Conservation (phyloP, 2,329 filamentous ascomycete genomes). For the Penicillium psychrosexuale region DNA sequence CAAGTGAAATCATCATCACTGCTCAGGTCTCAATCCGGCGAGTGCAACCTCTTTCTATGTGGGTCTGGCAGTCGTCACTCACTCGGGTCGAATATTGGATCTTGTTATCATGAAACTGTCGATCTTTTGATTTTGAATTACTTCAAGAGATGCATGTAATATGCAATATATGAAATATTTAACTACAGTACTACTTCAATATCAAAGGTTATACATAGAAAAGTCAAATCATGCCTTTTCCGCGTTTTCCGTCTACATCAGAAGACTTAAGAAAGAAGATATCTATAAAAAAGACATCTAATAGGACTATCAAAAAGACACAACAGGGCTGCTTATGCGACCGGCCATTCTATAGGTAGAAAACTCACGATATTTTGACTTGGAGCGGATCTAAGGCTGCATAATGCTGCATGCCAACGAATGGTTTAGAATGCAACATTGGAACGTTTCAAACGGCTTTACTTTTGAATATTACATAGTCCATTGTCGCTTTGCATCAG, state of each 20-base stretch:
- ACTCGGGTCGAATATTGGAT: background rate
- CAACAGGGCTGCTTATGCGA: too few species aligned
- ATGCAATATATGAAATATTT: background rate
- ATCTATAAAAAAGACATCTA: too few species aligned
- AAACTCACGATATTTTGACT: background rate
- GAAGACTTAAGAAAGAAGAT: too few species aligned
- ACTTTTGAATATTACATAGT: background rate
- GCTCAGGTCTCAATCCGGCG: background rate
- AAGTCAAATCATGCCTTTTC: too few species aligned
- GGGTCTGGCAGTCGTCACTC: constrained; percentile 5
- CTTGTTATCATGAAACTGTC: background rate
- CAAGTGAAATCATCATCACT: constrained; percentile 1
- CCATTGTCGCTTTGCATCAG: background rate
- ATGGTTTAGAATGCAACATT: background rate
- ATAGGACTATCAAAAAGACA: too few species aligned
- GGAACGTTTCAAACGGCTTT: background rate
- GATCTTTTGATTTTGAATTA: background rate
- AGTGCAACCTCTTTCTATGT: constrained; percentile 7
- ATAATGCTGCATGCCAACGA: background rate
- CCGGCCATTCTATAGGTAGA: background rate
- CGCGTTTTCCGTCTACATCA: too few species aligned
- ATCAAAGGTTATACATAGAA: too few species aligned
- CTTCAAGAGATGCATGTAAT: background rate
- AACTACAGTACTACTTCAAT: too few species aligned
- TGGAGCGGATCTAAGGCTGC: background rate